Conservation (phyloP, 2,329 filamentous ascomycete species). For the Cladosporium sp. region DNA sequence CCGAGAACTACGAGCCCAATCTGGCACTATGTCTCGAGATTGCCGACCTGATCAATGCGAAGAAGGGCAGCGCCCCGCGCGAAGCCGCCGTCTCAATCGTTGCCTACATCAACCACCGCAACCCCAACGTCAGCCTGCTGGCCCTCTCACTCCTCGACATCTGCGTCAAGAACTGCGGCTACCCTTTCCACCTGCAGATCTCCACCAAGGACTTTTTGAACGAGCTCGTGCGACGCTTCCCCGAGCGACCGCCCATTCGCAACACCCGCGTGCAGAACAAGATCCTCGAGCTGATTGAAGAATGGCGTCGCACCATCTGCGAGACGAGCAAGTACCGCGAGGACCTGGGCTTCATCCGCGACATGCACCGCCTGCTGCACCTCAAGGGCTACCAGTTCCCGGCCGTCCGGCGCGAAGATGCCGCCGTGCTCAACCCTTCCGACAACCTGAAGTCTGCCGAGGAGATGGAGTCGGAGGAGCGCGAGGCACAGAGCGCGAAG, state of each 20-base stretch:
- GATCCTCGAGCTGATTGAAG: constrained; percentile 94
- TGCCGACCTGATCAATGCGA: constrained; percentile 91
- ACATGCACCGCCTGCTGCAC: constrained; percentile 93
- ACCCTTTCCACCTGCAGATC: constrained; percentile 97
- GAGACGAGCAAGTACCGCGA: constrained; percentile 97
- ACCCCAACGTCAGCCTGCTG: constrained; percentile 89
- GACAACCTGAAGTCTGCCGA: constrained; percentile 95
- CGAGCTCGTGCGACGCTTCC: constrained; percentile 93
- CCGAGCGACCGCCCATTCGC: constrained; percentile 85
- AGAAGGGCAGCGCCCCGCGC: constrained; percentile 92
- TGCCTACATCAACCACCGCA: constrained; percentile 92
- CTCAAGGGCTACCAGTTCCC: constrained; percentile 98
- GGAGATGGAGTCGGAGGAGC: constrained; percentile 98
- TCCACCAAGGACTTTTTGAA: constrained; percentile 99
- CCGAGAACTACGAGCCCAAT: constrained; percentile 97
- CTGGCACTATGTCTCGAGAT: constrained; percentile 96
- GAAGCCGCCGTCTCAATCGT: constrained; percentile 94
- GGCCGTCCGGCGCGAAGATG: constrained; percentile 87
- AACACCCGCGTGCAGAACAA: constrained; percentile 83
- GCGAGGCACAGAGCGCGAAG: constrained; percentile 94
- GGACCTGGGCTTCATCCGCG: constrained; percentile 90
- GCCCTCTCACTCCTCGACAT: constrained; percentile 92
- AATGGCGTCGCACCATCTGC: constrained; percentile 98
- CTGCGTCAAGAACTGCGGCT: constrained; percentile 99
- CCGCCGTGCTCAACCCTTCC: constrained; percentile 92